Evolutionary conservation across 1,139 yeast species (phyloP).

Genomic region (Geotrichum macrosporum): DNA sequence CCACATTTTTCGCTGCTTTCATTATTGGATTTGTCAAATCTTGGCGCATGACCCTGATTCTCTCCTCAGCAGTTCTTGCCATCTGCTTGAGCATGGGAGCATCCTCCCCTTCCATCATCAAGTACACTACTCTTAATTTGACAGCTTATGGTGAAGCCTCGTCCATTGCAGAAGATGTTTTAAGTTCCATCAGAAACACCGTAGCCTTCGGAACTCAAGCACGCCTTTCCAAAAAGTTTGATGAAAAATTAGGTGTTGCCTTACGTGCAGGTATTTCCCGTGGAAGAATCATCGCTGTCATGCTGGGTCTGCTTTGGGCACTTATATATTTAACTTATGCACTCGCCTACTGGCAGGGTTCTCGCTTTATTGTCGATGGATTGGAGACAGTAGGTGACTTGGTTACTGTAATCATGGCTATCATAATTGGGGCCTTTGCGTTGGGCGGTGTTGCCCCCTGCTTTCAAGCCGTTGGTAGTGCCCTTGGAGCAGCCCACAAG

Average conservation of each 20-base stretch:
- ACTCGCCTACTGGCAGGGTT: slow-evolving; percentile 45
- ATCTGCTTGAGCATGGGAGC: slow-evolving; percentile 34
- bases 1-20: slow-evolving; percentile 42
- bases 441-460: slow-evolving; percentile 43
- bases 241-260: slow-evolving; percentile 33
- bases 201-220: slow-evolving; percentile 44
- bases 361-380: slow-evolving; percentile 38
- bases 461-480: slow-evolving; percentile 40
- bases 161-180: slow-evolving; percentile 24
- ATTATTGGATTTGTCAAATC: slow-evolving; percentile 41
- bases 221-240: slow-evolving; percentile 37
- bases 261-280: slow-evolving; percentile 33
- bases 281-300: slow-evolving; percentile 35
- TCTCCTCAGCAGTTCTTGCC: slow-evolving; percentile 37
- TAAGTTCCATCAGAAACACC: slow-evolving; percentile 42
- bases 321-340: slow-evolving; percentile 40
- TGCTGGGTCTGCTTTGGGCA: slow-evolving; percentile 40
- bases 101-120: slow-evolving; percentile 34
- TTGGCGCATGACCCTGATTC: slow-evolving; percentile 41
- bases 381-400: slow-evolving; percentile 37
- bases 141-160: slow-evolving; percentile 27
- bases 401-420: slow-evolving; percentile 39
- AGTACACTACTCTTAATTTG: slow-evolving; percentile 9
- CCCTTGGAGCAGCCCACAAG: slow-evolving; percentile 41
- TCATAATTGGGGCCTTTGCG: slow-evolving; percentile 43